Conservation (phyloP, 208 protist genomes). For the Crithidia sp. region DNA sequence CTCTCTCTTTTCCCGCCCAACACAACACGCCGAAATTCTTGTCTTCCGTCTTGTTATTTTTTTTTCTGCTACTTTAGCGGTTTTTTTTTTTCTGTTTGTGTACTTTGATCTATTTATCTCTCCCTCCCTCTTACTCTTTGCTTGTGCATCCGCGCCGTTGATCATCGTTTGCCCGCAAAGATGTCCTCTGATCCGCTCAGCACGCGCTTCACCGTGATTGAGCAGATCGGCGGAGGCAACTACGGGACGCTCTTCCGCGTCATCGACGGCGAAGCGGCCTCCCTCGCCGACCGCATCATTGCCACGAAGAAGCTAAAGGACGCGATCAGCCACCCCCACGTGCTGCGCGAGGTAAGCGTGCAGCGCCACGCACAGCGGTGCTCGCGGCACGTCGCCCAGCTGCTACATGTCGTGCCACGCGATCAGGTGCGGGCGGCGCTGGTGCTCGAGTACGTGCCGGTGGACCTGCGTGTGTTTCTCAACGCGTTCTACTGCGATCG, state of each 20-base stretch:
- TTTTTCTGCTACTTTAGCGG: neutral
- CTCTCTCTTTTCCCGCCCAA: neutral
- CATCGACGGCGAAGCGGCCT: constrained; percentile 32
- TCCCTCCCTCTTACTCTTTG: neutral
- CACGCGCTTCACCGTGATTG: constrained; percentile 37
- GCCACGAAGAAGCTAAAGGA: constrained; percentile 46
- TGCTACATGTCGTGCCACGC: constrained; percentile 36
- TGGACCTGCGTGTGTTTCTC: constrained; percentile 41
- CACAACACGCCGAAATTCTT: too few relatives aligned
- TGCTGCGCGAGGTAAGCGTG: constrained; percentile 41
- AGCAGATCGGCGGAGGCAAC: constrained; percentile 41
- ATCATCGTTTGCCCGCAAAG: neutral
- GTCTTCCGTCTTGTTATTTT: too few relatives aligned
- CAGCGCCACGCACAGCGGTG: constrained; percentile 30
- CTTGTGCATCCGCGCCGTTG: constrained; percentile 4
- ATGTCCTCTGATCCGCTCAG: constrained; percentile 18
- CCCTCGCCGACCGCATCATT: constrained; percentile 22
- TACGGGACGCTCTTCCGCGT: constrained; percentile 45
- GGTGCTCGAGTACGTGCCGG: constrained; percentile 48
- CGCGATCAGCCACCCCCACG: constrained; percentile 33
- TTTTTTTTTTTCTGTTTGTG: neutral
- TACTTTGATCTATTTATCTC: neutral
- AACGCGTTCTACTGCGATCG: constrained; percentile 44
- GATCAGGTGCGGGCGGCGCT: constrained; percentile 33
- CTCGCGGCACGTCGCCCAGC: constrained; percentile 34